Base-by-base conservation (phyloP, 192 early-diverging fungal genomes). In the Dimargaris verticillata region DNA sequence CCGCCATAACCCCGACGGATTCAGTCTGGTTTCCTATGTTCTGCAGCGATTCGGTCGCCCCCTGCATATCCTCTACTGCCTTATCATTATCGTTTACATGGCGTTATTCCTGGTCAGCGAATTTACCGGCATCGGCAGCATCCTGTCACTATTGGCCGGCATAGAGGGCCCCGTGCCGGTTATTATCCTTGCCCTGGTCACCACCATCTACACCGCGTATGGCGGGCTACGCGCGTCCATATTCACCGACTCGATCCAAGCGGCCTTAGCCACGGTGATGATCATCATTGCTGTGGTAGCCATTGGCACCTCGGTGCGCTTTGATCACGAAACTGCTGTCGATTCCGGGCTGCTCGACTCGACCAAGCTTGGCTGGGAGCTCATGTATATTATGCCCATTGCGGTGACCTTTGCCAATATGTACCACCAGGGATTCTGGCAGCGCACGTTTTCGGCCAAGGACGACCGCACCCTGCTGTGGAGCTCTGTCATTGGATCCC, bases 381-480 rank as follows among this genome's bases (percentile, higher is more conserved):
- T 79, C 41, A 69, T 83, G 65, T 75, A 70, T 3, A 80, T 80
- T 45, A 74, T 86, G 60, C 74, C 80, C 7, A 72, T 78, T 54
- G 81, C 84, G 43, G 75, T 85, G 62, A 71, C 68, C 33, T 73
- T 75, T 52, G 70, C 83, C 25, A 78, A 78, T 58, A 72, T 85
- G 67, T 85, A 81, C 66, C 81, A 82, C 44, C 83, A 86, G 65
- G 79, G 74, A 24, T 80, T 81, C 41, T 86, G 84, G 84, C 84
- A 86, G 72, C 78, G 83, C 45, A 80, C 83, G 14, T 86, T 83
- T 77, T 73, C 83, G n/a, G 77, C 84, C 13, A 72, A 72, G 25
- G 75, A 71, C 49, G 75, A 86, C 61, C 70, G 76, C 22, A 79
- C 81, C n/a, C 58, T 86, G 65, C 69, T 71, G 58, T 71, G 68